Evolutionary conservation across 2,329 filamentous ascomycete genomes (phyloP).

Genomic region (Exophiala viscosa): DNA sequence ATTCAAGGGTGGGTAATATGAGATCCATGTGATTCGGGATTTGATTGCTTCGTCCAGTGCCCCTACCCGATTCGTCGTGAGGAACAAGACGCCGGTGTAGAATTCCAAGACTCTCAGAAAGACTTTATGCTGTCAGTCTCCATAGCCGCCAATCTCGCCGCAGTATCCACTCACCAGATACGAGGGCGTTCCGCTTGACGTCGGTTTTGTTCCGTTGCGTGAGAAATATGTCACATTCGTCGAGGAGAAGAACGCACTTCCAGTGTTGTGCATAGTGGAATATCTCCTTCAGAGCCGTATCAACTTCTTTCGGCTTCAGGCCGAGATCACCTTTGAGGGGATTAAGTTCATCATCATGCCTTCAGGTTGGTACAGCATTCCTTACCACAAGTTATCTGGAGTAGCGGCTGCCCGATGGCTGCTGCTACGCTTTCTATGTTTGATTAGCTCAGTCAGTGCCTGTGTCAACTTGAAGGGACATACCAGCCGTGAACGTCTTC

Average conservation of each 20-base stretch:
- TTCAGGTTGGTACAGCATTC: neutral
- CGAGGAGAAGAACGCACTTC: slow-evolving; percentile 33
- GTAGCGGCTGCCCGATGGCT: neutral
- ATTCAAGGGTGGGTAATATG: too few species aligned
- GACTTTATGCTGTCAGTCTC: too few species aligned
- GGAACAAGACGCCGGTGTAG: slow-evolving; percentile 44
- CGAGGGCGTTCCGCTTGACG: slow-evolving; percentile 29
- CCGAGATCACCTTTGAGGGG: neutral
- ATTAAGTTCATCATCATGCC: neutral
- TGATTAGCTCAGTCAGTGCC: too few species aligned
- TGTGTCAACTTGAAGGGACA: neutral
- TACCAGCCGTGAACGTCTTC: neutral
- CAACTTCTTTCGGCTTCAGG: neutral
- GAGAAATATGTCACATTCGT: slow-evolving; percentile 33
- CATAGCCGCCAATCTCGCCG: neutral
- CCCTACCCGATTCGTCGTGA: slow-evolving; percentile 60
- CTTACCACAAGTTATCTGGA: neutral
- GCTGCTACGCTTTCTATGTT: too few species aligned
- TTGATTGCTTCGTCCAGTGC: slow-evolving; percentile 90
- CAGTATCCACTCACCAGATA: slow-evolving; percentile 20
- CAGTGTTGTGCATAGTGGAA: slow-evolving; percentile 28
- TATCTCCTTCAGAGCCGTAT: neutral
- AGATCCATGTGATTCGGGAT: slow-evolving; percentile 75
- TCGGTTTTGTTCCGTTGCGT: slow-evolving; percentile 24
- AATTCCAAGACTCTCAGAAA: slow-evolving; percentile 38